Percentiles rank a stretch among this genome's conserved stretches.
Conservation (phyloP, 2,329 filamentous ascomycete species). For the Talaromyces sp. region DNA sequence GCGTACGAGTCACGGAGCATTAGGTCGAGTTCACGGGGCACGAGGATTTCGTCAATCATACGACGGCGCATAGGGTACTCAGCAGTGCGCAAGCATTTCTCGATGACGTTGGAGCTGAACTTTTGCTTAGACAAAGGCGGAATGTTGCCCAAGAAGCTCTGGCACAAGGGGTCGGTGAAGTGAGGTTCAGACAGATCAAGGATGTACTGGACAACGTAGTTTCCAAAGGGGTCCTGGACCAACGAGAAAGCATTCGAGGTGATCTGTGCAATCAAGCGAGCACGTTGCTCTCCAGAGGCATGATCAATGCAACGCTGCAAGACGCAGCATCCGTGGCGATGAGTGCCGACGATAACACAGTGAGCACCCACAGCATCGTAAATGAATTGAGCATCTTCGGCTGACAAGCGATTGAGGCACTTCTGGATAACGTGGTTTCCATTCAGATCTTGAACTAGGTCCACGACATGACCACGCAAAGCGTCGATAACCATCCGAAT, state of each 20-base stretch:
- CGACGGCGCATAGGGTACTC: constrained; percentile 70
- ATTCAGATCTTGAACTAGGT: constrained; percentile 94
- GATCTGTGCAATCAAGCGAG: constrained; percentile 80
- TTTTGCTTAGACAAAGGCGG: constrained; percentile 83
- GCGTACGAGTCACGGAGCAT: constrained; percentile 89
- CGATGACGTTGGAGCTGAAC: constrained; percentile 98
- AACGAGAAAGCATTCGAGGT: constrained; percentile 83
- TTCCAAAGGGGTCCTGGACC: constrained; percentile 95
- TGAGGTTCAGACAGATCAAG: constrained; percentile 83
- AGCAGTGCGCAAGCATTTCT: constrained; percentile 89
- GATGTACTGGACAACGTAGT: constrained; percentile 99
- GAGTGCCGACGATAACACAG: constrained; percentile 89
- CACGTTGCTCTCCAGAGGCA: constrained; percentile 84
- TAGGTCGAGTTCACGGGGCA: constrained; percentile 74
- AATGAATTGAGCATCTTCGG: constrained; percentile 88
- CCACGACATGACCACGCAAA: constrained; percentile 78
- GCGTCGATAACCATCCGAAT: constrained; percentile 84
- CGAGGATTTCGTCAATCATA: constrained; percentile 80
- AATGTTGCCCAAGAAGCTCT: constrained; percentile 73
- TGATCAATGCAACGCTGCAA: constrained; percentile 98
- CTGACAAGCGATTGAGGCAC: constrained; percentile 88
- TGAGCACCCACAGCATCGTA: constrained; percentile 87
- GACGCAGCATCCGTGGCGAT: constrained; percentile 96
- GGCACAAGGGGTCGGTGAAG: constrained; percentile 87
- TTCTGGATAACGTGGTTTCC: constrained; percentile 99